Evolutionary conservation across 192 early-diverging fungal genomes (phyloP).

Genomic region (Dimargaris cristalligena): DNA sequence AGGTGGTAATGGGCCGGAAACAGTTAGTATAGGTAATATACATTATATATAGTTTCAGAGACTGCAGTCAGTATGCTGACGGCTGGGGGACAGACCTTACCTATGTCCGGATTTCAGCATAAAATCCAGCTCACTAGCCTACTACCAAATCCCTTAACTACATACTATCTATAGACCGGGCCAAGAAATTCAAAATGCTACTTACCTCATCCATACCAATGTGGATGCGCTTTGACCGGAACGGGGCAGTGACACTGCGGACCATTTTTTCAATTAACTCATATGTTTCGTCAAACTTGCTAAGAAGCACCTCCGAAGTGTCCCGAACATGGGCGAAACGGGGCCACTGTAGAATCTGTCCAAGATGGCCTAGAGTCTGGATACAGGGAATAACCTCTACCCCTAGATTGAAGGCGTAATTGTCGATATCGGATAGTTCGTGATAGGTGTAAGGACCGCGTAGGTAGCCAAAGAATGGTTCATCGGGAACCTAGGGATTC

Average conservation of each 20-base stretch:
- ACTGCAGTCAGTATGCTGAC: too few relatives aligned
- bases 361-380: conserved; percentile 77
- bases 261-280: conserved; percentile 60
- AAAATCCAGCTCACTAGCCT: too few relatives aligned
- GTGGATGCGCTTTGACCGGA: conserved; percentile 65
- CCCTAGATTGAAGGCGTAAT: conserved; percentile 56
- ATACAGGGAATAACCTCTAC: conserved; percentile 81
- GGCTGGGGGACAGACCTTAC: too few relatives aligned
- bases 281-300: conserved; percentile 58
- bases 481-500: conserved; percentile 20
- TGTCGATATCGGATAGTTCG: conserved; percentile 57
- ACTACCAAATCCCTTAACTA: too few relatives aligned
- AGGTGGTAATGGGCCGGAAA: too few relatives aligned
- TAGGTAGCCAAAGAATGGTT: conserved; percentile 60
- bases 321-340: conserved; percentile 57
- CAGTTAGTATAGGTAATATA: too few relatives aligned
- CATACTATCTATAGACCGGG: too few relatives aligned
- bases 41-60: too few relatives aligned
- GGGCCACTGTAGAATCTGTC: conserved; percentile 83
- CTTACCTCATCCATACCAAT: conserved; percentile 85
- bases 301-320: conserved; percentile 62
- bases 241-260: conserved; percentile 37
- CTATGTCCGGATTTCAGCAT: too few relatives aligned
- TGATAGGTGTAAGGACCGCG: conserved; percentile 52
- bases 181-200: too few relatives aligned